phyloP scores from a whole-genome alignment of 2,329 filamentous ascomycete genomes.

The Pseudogymnoascus verrucosus region DNA sequence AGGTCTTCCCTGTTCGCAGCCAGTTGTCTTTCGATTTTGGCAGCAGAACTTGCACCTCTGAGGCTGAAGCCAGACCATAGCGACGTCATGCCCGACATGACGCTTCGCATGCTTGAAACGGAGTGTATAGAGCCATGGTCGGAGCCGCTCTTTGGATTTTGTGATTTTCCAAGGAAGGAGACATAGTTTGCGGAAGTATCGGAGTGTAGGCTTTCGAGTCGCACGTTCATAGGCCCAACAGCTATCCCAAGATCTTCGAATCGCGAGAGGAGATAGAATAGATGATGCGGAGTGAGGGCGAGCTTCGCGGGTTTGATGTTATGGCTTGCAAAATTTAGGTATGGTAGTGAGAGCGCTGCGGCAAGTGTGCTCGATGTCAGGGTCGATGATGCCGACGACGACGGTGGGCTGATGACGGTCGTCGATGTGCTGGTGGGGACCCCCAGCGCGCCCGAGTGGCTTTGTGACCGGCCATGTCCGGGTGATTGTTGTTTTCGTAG shows the following conservation, averaged over 20 bases:
- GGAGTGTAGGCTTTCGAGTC: constrained; percentile 88
- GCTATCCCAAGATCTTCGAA: constrained; percentile 88
- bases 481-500: constrained; percentile 63
- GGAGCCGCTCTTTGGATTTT: constrained; percentile 69
- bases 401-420: constrained; percentile 48
- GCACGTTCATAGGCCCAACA: constrained; percentile 93
- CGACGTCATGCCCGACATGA: constrained; percentile 93
- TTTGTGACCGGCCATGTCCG: constrained; percentile 62
- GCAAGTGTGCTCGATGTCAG: constrained; percentile 70
- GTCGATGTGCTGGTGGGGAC: constrained; percentile 27
- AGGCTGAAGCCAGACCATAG: constrained; percentile 86
- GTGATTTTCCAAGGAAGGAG: constrained; percentile 81
- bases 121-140: constrained; percentile 91
- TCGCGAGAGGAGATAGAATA: constrained; percentile 91
- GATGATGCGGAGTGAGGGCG: constrained; percentile 87
- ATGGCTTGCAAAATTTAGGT: constrained; percentile 76
- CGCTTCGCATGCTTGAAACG: constrained; percentile 91
- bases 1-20: constrained; percentile 76
- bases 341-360: constrained; percentile 77
- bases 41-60: constrained; percentile 66
- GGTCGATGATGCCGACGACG: constrained; percentile 50
- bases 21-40: constrained; percentile 85
- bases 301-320: constrained; percentile 83
- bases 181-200: constrained; percentile 88
- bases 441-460: constrained; percentile 49